Conservation (phyloP, 2,329 filamentous ascomycete species). For the Trichocomaceae sp. region DNA sequence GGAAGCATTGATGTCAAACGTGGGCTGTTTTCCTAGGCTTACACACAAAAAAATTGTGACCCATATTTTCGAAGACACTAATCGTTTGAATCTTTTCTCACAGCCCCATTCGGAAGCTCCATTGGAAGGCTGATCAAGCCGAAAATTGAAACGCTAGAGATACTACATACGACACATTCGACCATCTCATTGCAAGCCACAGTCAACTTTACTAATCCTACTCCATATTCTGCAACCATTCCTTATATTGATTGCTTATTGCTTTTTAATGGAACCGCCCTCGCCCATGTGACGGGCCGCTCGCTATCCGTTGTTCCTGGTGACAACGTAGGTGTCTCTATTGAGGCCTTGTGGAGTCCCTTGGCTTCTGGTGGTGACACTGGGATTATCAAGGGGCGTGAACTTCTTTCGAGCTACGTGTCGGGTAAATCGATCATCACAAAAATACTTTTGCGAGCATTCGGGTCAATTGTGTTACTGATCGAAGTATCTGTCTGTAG, state of each 20-base stretch:
- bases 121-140: constrained; percentile 50
- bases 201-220: constrained; percentile 86
- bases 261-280: constrained; percentile 61
- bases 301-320: constrained; percentile 61
- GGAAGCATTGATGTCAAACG: constrained; percentile 87
- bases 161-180: constrained; percentile 64
- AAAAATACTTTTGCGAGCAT: not conserved
- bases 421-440: constrained; percentile 51
- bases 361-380: constrained; percentile 53
- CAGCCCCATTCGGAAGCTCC: constrained; percentile 55
- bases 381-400: constrained; percentile 57
- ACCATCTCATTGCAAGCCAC: constrained; percentile 64
- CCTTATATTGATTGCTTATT: constrained; percentile 74
- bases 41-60: not conserved
- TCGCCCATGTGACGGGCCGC: constrained; percentile 67
- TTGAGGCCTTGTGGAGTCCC: constrained; percentile 71
- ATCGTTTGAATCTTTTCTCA: constrained; percentile 4
- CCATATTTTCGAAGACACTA: constrained; percentile 1
- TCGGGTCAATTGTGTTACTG: not conserved
- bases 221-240: constrained; percentile 73
- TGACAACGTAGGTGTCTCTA: constrained; percentile 61
- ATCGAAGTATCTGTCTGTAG: constrained; percentile 26
- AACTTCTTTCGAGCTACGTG: constrained; percentile 76
- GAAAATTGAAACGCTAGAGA: constrained; percentile 62
- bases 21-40: constrained; percentile 53